A percentile compares a stretch with the other conserved stretches of the same genome.
Conservation (phyloP, 2,329 filamentous ascomycete species). For the Monilinia polystroma region DNA sequence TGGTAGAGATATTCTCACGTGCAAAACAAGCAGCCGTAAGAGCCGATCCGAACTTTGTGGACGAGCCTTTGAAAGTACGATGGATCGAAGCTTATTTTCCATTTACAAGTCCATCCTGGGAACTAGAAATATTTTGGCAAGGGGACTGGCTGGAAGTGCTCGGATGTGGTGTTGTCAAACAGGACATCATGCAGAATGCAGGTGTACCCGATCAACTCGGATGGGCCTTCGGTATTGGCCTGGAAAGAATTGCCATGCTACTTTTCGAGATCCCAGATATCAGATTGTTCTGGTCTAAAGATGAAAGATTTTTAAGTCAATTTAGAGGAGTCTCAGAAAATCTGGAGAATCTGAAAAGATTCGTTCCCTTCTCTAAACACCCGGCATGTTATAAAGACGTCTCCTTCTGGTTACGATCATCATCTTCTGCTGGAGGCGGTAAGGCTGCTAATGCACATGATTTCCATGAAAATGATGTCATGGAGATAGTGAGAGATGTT, state of each 20-base stretch:
- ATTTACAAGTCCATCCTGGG: constrained; percentile 93
- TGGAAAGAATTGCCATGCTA: constrained; percentile 96
- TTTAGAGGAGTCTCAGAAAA: constrained; percentile 64
- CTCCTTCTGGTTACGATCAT: constrained; percentile 77
- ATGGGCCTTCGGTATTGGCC: constrained; percentile 93
- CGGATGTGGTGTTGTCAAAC: constrained; percentile 87
- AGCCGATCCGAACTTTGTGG: constrained; percentile 49
- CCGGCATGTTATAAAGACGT: constrained; percentile 90
- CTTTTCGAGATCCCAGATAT: constrained; percentile 96
- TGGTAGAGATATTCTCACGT: constrained; percentile 81
- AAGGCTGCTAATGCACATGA: constrained; percentile 44
- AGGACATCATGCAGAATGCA: constrained; percentile 75
- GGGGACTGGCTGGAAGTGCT: constrained; percentile 95
- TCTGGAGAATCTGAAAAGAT: constrained; percentile 55
- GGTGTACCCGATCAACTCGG: constrained; percentile 73
- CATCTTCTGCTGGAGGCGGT: constrained; percentile 49
- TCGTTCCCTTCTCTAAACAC: constrained; percentile 86
- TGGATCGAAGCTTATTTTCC: constrained; percentile 99
- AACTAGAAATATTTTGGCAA: constrained; percentile 91
- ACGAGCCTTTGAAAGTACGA: constrained; percentile 77
- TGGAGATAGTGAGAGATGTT: constrained; percentile 86
- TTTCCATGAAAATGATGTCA: constrained; percentile 95
- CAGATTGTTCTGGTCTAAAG: constrained; percentile 89
- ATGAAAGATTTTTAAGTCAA: constrained; percentile 81
- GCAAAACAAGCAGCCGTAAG: constrained; percentile 64